Evolutionary conservation across 768 basidiomycete species (phyloP).

Genomic region (Rhizopogon vinicolor): DNA sequence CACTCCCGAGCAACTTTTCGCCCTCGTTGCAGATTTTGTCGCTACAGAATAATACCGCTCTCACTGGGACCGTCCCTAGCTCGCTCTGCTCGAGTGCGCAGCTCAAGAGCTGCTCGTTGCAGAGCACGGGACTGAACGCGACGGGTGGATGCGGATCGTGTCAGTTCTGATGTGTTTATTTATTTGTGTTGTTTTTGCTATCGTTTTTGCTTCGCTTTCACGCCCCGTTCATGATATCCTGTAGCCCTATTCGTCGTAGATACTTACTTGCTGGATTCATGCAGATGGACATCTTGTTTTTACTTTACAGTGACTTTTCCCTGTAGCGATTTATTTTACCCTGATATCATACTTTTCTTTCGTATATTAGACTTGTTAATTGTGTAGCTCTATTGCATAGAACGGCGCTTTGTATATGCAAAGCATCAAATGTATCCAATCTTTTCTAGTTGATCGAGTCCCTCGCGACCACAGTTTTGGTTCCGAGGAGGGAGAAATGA

Average conservation of each 20-base stretch:
- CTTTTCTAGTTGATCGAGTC: no score
- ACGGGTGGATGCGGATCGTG: constrained; percentile 2
- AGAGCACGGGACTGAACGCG: constrained; percentile 1
- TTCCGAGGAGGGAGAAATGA: no score
- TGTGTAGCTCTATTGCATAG: background rate
- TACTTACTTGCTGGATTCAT: background rate
- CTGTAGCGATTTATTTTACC: no score
- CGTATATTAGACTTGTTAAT: background rate
- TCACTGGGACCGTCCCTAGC: constrained; percentile 25
- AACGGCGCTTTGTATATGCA: background rate
- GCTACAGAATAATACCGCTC: constrained; percentile 33
- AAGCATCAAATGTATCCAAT: no score
- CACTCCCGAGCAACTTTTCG: constrained; percentile 32
- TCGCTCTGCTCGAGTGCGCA: constrained; percentile 21
- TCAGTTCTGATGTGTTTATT: background rate
- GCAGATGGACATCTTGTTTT: no score
- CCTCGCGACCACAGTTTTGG: no score
- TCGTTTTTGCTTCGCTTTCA: background rate
- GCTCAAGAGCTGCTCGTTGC: constrained; percentile 20
- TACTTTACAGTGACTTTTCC: background rate
- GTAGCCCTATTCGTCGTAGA: no score
- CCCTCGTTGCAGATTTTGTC: constrained; percentile 28
- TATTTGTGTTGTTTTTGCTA: background rate
- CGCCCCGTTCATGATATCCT: background rate
- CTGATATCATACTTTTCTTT: background rate